Percentiles rank a stretch among this genome's conserved stretches.
phyloP scores from a whole-genome alignment of 23 red algal genomes.

The Gracilaria vermiculophylla region DNA sequence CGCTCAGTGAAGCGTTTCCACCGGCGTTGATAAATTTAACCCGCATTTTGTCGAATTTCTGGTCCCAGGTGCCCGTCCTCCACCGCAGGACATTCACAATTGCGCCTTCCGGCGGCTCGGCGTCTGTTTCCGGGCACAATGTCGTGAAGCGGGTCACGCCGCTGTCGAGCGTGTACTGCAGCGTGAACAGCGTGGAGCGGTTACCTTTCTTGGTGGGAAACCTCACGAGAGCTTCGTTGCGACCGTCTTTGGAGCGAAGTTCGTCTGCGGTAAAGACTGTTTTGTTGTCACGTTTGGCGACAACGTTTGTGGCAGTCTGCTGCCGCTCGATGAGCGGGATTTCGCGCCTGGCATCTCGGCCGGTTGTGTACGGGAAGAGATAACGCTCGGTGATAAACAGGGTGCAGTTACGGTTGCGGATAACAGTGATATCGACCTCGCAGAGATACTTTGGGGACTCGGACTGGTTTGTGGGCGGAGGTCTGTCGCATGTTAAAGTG shows the following conservation, averaged over 20 bases:
- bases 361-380: slow-evolving; percentile 37
- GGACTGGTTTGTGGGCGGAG: slow-evolving; percentile 10
- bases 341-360: not conserved
- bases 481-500: not conserved
- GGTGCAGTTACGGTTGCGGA: slow-evolving; percentile 20
- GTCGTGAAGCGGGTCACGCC: slow-evolving; percentile 6
- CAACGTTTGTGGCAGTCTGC: slow-evolving; percentile 2
- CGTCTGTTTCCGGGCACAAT: not conserved
- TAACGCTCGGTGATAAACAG: slow-evolving; percentile 4
- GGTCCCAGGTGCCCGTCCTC: slow-evolving; percentile 7
- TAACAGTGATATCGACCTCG: slow-evolving; percentile 18
- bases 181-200: not conserved
- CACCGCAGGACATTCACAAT: slow-evolving; percentile 10
- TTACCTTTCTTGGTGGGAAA: not conserved
- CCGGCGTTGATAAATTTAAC: not conserved
- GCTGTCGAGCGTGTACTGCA: not conserved
- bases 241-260: not conserved
- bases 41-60: slow-evolving; percentile 20
- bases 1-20: not conserved
- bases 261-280: not conserved
- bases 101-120: not conserved
- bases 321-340: slow-evolving; percentile 20
- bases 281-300: not conserved
- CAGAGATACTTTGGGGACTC: slow-evolving; percentile 6
- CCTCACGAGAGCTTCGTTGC: not conserved